These are phyloP conservation scores for Boletus bicolor DNA, from an alignment of 768 basidiomycete species.

Conservation along the genomic window DNA sequence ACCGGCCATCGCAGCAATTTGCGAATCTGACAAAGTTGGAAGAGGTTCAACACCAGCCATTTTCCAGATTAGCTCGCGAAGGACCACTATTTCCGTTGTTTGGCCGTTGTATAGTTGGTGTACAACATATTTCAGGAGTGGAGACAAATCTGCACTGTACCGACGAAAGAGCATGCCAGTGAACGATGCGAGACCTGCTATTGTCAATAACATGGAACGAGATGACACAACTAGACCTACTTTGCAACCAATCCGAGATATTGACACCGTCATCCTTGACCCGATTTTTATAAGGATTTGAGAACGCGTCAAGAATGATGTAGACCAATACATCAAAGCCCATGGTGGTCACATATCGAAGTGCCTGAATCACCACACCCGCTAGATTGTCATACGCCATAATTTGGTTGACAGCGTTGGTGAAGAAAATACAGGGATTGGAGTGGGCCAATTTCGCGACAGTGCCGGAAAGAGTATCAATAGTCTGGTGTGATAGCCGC, in stretches of 20 bases:
- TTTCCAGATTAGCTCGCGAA: constrained; percentile 91
- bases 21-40: constrained; percentile 83
- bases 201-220: constrained; percentile 19
- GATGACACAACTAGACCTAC: constrained; percentile 47
- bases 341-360: constrained; percentile 87
- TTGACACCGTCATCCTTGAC: constrained; percentile 93
- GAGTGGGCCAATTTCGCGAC: constrained; percentile 93
- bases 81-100: constrained; percentile 83
- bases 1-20: constrained; percentile 88
- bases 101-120: constrained; percentile 84
- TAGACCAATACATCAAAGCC: constrained; percentile 93
- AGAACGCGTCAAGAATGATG: constrained; percentile 80
- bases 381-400: constrained; percentile 96
- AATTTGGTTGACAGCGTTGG: constrained; percentile 86
- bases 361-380: constrained; percentile 82
- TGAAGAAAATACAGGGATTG: constrained; percentile 90
- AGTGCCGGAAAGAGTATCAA: constrained; percentile 79
- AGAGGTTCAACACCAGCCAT: constrained; percentile 94
- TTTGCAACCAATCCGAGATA: constrained; percentile 87
- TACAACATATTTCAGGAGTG: constrained; percentile 84
- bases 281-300: constrained; percentile 75
- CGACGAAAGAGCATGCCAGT: constrained; percentile 89
- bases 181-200: constrained; percentile 83
- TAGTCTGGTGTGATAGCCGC: constrained; percentile 79
- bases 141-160: constrained; percentile 78